Evolutionary conservation across 2,329 filamentous ascomycete species (phyloP).

Genomic region (Monosporascus sp.): DNA sequence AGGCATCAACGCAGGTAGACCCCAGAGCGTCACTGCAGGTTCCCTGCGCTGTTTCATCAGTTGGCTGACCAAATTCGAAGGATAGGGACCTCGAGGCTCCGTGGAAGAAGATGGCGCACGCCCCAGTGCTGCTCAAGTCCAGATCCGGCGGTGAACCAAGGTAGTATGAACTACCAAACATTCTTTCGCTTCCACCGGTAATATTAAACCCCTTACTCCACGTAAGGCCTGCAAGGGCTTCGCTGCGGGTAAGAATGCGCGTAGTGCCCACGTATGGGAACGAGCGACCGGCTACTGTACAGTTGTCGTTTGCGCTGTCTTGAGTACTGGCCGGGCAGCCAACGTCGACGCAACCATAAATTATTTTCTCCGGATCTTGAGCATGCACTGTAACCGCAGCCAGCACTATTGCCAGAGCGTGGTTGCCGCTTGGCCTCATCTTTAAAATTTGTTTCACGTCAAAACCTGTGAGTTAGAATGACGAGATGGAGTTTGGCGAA

Average conservation of each 20-base stretch:
- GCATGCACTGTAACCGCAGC: slow-evolving; percentile 2
- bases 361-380: slow-evolving; percentile 15
- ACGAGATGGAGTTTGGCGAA: too few species aligned
- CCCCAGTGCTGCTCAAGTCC: slow-evolving; percentile 9
- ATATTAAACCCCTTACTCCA: slow-evolving; percentile 18
- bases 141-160: slow-evolving; percentile 12
- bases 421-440: too few species aligned
- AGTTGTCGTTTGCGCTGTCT: slow-evolving; percentile 13
- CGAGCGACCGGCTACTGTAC: slow-evolving; percentile 14
- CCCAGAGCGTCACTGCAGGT: slow-evolving; percentile 17
- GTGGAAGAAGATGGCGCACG: slow-evolving; percentile 16
- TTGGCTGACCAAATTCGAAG: slow-evolving; percentile 3
- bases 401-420: not conserved
- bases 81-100: slow-evolving; percentile 4
- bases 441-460: not conserved
- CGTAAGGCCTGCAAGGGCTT: slow-evolving; percentile 12
- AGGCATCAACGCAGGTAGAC: slow-evolving; percentile 11
- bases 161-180: slow-evolving; percentile 15
- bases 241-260: slow-evolving; percentile 5
- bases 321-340: slow-evolving; percentile 11
- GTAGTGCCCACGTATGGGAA: slow-evolving; percentile 14
- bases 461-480: not conserved
- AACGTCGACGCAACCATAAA: slow-evolving; percentile 18
- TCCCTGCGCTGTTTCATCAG: slow-evolving; percentile 9
- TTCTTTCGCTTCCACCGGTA: not conserved